Conservation (phyloP, 1,284 basidiomycete genomes). For the Cryptococcus sp. region DNA sequence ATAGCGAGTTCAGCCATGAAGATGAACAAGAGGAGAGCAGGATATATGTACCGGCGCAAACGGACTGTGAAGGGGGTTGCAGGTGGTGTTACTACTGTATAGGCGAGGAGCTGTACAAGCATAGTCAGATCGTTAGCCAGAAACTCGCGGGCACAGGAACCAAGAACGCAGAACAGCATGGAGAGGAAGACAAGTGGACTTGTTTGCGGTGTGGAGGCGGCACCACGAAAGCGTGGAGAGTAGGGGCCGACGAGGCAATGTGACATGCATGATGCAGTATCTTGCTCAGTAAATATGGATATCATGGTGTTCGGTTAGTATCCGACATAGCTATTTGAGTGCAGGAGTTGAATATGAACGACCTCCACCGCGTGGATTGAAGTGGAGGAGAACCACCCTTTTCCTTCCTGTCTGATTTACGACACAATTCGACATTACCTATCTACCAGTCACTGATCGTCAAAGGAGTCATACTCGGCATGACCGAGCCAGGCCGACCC, state of each 20-base stretch:
- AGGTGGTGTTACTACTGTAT: slow-evolving; percentile 86
- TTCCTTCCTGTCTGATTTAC: not conserved
- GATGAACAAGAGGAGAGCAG: slow-evolving; percentile 37
- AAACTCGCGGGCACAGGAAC: not conserved
- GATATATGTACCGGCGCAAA: slow-evolving; percentile 48
- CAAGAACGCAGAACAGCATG: slow-evolving; percentile 9
- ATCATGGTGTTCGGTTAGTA: too few species aligned
- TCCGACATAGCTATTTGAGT: not conserved
- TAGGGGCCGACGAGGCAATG: slow-evolving; percentile 10
- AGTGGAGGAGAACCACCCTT: slow-evolving; percentile 10
- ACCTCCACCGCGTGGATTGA: slow-evolving; percentile 9
- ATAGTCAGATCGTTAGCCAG: slow-evolving; percentile 16
- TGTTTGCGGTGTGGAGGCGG: slow-evolving; percentile 70
- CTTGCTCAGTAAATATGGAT: not conserved
- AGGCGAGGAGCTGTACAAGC: slow-evolving; percentile 68
- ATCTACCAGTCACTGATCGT: too few species aligned
- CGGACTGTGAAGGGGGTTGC: slow-evolving; percentile 63
- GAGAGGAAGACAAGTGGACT: slow-evolving; percentile 59
- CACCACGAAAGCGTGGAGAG: slow-evolving; percentile 40
- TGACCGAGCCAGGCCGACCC: not conserved
- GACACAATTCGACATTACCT: too few species aligned
- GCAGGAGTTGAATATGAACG: not conserved
- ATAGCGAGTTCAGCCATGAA: not conserved
- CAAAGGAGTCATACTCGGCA: not conserved
- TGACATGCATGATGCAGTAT: not conserved